Evolutionary conservation across 1,139 yeast species (phyloP).

Genomic region (Nematodospora anomalae): DNA sequence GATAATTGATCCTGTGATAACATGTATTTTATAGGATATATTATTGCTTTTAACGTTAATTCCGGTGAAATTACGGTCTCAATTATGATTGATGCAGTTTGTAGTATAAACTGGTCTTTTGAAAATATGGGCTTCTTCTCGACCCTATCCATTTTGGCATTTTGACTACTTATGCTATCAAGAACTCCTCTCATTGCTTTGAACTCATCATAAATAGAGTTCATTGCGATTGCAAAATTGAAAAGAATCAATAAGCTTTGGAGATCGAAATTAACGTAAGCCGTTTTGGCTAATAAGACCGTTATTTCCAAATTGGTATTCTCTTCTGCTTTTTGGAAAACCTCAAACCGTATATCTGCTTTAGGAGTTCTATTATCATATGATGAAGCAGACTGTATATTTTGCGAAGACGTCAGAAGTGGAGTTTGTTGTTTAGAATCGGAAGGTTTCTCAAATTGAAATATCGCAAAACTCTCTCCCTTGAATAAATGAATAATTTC

Average conservation of each 20-base stretch:
- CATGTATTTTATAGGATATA: conserved; percentile 42
- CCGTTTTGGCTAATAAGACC: conserved; percentile 45
- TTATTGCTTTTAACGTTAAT: conserved; percentile 18
- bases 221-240: conserved; percentile 14
- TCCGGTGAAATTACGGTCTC: conserved; percentile 14
- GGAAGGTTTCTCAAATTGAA: conserved; percentile 20
- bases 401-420: conserved; percentile 10
- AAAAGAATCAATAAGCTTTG: conserved; percentile 18
- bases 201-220: conserved; percentile 12
- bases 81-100: conserved; percentile 31
- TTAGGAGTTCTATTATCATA: conserved; percentile 18
- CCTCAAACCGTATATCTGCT: conserved; percentile 56
- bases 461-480: conserved; percentile 19
- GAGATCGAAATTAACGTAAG: conserved; percentile 33
- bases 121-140: conserved; percentile 2
- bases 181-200: conserved; percentile 13
- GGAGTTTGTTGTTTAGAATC: background rate
- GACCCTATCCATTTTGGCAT: background rate
- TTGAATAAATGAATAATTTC: conserved; percentile 20
- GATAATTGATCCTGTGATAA: conserved; percentile 28
- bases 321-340: conserved; percentile 30
- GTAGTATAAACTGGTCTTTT: conserved; percentile 26
- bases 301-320: conserved; percentile 36
- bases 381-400: conserved; percentile 10
- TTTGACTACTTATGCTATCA: conserved; percentile 12